A percentile compares a stretch with the other conserved stretches of the same genome.
These are phyloP conservation scores for Brassica juncea DNA, from an alignment of 345 rosid species.

Conservation along the genomic window DNA sequence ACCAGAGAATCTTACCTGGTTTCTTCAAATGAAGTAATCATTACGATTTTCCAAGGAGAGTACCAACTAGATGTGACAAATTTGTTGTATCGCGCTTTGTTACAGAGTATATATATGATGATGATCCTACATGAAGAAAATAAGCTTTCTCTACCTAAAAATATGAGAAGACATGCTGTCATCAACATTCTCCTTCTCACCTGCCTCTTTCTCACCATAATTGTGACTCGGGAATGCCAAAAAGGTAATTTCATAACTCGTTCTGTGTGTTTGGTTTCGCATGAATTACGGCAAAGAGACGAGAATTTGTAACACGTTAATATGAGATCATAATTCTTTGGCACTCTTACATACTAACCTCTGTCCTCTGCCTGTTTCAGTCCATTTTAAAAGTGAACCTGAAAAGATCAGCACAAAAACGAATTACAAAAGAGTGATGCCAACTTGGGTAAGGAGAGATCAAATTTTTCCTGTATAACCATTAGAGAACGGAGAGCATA, in stretches of 20 bases:
- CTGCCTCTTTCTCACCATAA: slow-evolving; percentile 1
- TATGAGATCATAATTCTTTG: slow-evolving; percentile 1
- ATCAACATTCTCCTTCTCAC: slow-evolving; percentile 22
- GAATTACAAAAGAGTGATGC: neutral
- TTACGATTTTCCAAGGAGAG: slow-evolving; percentile 20
- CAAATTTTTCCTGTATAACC: neutral
- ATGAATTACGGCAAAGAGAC: neutral
- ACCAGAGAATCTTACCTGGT: slow-evolving; percentile 23
- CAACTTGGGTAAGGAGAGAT: slow-evolving; percentile 27
- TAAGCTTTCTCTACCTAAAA: slow-evolving; percentile 9
- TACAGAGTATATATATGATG: slow-evolving; percentile 22
- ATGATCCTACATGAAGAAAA: slow-evolving; percentile 7
- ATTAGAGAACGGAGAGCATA: neutral
- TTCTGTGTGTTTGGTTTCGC: neutral
- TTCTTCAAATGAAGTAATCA: slow-evolving; percentile 34
- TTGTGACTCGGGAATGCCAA: slow-evolving; percentile 10
- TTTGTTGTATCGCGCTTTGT: neutral
- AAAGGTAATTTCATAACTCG: slow-evolving; percentile 20
- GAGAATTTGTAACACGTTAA: neutral
- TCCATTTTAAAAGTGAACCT: slow-evolving; percentile 18
- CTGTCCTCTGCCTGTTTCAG: slow-evolving; percentile 11
- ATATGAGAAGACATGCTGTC: slow-evolving; percentile 17
- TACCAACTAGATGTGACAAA: slow-evolving; percentile 38
- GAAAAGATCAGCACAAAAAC: slow-evolving; percentile 12
- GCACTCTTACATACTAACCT: neutral